A percentile compares a stretch with the other conserved stretches of the same genome.
Evolutionary conservation across 2,329 filamentous ascomycete species (phyloP).

Genomic region (Fusarium sp.): DNA sequence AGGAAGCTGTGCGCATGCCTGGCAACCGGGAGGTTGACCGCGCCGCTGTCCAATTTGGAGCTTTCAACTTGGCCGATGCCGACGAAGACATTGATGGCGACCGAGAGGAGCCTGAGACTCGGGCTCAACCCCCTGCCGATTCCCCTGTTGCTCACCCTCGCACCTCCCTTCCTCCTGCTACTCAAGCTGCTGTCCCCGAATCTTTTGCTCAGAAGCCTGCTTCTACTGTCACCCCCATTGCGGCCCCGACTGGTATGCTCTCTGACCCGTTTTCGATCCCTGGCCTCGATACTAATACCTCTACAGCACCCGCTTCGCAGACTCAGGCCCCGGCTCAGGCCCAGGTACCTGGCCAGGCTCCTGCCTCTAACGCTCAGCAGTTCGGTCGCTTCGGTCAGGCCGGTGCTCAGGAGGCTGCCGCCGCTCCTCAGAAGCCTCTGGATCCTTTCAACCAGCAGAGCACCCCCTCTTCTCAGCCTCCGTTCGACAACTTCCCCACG

Average conservation of each 20-base stretch:
- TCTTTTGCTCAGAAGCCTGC: conserved; percentile 68
- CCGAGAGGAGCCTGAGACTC: conserved; percentile 93
- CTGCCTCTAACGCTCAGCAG: conserved; percentile 70
- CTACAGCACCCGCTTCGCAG: conserved; percentile 33
- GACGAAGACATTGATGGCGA: conserved; percentile 94
- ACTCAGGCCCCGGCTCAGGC: conserved; percentile 58
- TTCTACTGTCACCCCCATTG: conserved; percentile 56
- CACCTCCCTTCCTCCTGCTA: conserved; percentile 84
- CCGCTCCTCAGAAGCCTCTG: conserved; percentile 81
- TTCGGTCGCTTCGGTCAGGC: conserved; percentile 78
- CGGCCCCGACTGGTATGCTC: conserved; percentile 50
- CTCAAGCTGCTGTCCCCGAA: conserved; percentile 68
- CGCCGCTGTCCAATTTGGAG: conserved; percentile 94
- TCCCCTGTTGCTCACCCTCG: conserved; percentile 89
- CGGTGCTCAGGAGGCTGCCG: conserved; percentile 68
- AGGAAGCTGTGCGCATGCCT: conserved; percentile 98
- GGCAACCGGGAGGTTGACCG: conserved; percentile 95
- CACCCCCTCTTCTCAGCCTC: conserved; percentile 59
- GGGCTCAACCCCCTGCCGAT: conserved; percentile 91
- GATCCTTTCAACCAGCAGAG: conserved; percentile 88
- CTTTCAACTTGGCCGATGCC: conserved; percentile 87
- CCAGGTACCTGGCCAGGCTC: conserved; percentile 57
- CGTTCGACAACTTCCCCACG: conserved; percentile 71
- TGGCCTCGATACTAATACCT: conserved; percentile 19
- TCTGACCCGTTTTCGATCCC: background rate